Conservation (phyloP, 768 basidiomycete species). For the Calocera viscosa region DNA sequence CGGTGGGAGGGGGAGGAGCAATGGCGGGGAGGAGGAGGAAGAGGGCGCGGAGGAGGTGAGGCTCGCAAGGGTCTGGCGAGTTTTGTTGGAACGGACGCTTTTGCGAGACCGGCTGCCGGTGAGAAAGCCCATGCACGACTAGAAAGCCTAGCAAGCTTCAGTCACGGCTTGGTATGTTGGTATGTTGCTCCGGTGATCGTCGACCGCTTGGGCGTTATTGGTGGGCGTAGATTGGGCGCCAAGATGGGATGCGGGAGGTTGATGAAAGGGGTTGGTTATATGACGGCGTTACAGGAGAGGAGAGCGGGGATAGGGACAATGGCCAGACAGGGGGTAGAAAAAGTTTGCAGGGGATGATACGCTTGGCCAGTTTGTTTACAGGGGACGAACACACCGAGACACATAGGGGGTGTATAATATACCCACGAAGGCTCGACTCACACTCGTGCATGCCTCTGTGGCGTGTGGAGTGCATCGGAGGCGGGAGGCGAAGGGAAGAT, state of each 20-base stretch:
- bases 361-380: too few species aligned
- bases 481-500: background rate
- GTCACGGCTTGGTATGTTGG: background rate
- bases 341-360: too few species aligned
- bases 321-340: too few species aligned
- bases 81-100: background rate
- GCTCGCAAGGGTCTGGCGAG: background rate
- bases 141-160: too few species aligned
- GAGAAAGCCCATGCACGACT: background rate
- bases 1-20: background rate
- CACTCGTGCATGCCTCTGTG: background rate
- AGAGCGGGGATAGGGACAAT: too few species aligned
- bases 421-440: background rate
- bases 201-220: too few species aligned
- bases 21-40: background rate
- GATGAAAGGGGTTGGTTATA: too few species aligned
- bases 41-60: background rate
- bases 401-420: too few species aligned
- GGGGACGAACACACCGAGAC: too few species aligned
- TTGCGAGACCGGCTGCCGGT: constrained; percentile 1
- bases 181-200: background rate
- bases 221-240: too few species aligned
- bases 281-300: too few species aligned
- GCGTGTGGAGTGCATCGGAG: background rate
- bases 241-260: too few species aligned